phyloP scores from a whole-genome alignment of 2,329 filamentous ascomycete genomes.

The Beauveria bassiana region DNA sequence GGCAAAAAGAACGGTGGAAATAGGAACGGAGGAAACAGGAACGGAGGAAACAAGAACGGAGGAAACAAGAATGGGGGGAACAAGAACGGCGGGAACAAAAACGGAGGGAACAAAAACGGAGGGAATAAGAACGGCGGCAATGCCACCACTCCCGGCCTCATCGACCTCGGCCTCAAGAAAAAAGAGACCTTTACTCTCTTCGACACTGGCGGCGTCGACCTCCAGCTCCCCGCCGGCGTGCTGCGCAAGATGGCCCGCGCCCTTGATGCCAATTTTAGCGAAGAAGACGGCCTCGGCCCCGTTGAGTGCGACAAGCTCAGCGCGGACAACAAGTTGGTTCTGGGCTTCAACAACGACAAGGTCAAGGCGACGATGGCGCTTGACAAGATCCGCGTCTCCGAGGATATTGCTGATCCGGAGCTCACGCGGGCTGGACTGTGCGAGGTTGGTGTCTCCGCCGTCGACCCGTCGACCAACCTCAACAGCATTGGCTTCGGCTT shows the following conservation, averaged over 20 bases:
- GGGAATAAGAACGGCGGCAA: not conserved
- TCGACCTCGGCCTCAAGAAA: not conserved
- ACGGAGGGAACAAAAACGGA: not conserved
- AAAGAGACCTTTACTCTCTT: not conserved
- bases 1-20: not conserved
- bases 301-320: not conserved
- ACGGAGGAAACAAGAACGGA: not conserved
- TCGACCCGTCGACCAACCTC: not conserved
- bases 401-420: not conserved
- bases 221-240: not conserved
- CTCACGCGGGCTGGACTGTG: not conserved
- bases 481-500: slow-evolving; percentile 1
- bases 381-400: not conserved
- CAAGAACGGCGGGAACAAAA: not conserved
- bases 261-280: not conserved
- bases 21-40: not conserved
- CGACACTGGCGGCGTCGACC: not conserved
- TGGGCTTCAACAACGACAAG: slow-evolving; percentile 1
- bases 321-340: slow-evolving; percentile 2
- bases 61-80: not conserved
- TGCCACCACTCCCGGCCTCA: not conserved
- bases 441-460: not conserved
- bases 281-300: not conserved
- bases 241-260: not conserved
- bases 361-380: not conserved